Evolutionary conservation across 2,329 filamentous ascomycete species (phyloP).

Genomic region (Drechslerella stenobrocha): DNA sequence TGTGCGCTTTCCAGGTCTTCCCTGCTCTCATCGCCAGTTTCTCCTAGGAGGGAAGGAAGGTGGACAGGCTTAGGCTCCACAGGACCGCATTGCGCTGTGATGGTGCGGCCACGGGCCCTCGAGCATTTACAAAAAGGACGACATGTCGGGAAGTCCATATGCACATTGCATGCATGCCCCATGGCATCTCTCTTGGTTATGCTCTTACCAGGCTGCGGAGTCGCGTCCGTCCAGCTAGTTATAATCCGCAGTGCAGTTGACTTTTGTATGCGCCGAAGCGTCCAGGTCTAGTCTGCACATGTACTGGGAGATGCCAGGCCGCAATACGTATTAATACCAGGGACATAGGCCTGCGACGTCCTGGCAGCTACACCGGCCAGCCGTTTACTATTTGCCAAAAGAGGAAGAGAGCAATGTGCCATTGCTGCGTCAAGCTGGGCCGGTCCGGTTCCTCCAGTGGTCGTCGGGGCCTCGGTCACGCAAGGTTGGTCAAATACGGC

Average conservation of each 20-base stretch:
- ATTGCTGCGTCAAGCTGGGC: slow-evolving; percentile 15
- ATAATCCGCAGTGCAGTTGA: slow-evolving; percentile 8
- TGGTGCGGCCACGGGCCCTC: slow-evolving; percentile 45
- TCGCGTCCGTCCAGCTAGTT: slow-evolving; percentile 15
- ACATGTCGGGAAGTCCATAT: slow-evolving; percentile 1
- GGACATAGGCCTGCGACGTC: slow-evolving; percentile 30
- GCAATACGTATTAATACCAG: slow-evolving; percentile 31
- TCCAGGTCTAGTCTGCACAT: neutral
- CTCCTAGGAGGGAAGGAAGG: slow-evolving; percentile 45
- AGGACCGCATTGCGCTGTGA: slow-evolving; percentile 15
- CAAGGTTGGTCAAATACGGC: too few relatives aligned
- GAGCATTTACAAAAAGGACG: slow-evolving; percentile 12
- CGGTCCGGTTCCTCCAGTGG: slow-evolving; percentile 17
- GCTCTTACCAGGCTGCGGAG: slow-evolving; percentile 47
- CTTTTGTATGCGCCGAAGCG: slow-evolving; percentile 12
- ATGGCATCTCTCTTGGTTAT: slow-evolving; percentile 39
- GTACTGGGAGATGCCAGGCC: slow-evolving; percentile 31
- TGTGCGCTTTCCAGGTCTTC: slow-evolving; percentile 31
- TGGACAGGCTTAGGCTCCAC: slow-evolving; percentile 39
- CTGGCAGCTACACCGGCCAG: neutral
- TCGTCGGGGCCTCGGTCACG: neutral
- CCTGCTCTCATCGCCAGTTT: slow-evolving; percentile 40
- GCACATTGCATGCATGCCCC: slow-evolving; percentile 6
- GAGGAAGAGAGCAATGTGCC: slow-evolving; percentile 27
- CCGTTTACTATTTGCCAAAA: slow-evolving; percentile 24